Conservation (phyloP, 176 grass and related monocot species). For the Secale cereale region DNA sequence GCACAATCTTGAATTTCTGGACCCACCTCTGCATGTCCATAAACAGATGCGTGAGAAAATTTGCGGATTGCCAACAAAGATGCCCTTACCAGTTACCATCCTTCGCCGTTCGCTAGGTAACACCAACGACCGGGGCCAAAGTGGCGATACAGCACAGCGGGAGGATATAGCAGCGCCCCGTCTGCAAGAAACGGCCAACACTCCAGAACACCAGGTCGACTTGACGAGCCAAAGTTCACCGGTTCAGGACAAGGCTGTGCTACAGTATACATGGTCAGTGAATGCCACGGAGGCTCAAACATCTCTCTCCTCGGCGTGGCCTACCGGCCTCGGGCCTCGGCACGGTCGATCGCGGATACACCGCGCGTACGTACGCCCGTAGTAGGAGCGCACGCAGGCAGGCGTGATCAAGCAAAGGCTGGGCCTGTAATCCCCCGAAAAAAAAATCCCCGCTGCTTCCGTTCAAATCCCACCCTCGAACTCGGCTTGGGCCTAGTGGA, state of each 20-base stretch:
- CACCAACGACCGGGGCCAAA: not conserved
- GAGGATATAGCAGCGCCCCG: not conserved
- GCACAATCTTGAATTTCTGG: too few relatives aligned
- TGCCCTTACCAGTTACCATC: too few relatives aligned
- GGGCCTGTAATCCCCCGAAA: not conserved
- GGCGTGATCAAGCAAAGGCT: slow-evolving; percentile 11
- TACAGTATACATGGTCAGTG: not conserved
- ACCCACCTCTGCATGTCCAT: too few relatives aligned
- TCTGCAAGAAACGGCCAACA: not conserved
- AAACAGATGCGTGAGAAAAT: too few relatives aligned
- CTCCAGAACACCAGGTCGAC: not conserved
- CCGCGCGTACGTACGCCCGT: not conserved
- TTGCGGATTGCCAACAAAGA: too few relatives aligned
- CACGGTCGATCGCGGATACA: not conserved
- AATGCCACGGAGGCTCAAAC: not conserved
- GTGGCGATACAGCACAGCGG: not conserved
- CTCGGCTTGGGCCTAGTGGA: not conserved
- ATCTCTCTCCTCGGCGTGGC: slow-evolving; percentile 14
- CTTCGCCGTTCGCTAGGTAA: not conserved
- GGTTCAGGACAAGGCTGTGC: not conserved
- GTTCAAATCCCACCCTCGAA: slow-evolving; percentile 21
- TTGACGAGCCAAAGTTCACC: not conserved
- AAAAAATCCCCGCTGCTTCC: not conserved
- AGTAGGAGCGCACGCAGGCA: not conserved
- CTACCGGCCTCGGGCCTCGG: not conserved